Evolutionary conservation across 2,329 filamentous ascomycete species (phyloP).

Genomic region (Aschersonia sp.): DNA sequence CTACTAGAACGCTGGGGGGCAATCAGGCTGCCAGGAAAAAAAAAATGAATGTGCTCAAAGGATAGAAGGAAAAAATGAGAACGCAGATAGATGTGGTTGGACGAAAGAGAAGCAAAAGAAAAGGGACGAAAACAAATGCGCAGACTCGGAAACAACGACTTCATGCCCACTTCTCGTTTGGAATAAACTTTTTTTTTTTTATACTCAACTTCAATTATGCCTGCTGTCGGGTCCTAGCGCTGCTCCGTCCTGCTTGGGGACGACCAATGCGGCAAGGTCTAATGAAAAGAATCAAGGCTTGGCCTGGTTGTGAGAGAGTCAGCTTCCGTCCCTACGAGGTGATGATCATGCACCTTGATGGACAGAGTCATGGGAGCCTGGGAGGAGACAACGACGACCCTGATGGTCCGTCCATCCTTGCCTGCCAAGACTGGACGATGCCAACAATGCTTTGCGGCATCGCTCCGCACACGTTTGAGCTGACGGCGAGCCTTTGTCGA

Average conservation of each 20-base stretch:
- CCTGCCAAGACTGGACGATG: neutral
- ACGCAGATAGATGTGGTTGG: neutral
- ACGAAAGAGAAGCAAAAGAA: neutral
- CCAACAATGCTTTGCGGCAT: neutral
- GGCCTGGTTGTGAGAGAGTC: neutral
- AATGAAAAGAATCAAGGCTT: neutral
- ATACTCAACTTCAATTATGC: no score
- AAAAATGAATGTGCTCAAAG: no score
- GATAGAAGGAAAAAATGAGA: neutral
- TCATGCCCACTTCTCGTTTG: no score
- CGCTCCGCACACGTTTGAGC: neutral
- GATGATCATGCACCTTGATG: slow-evolving; percentile 5
- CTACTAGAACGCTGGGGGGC: no score
- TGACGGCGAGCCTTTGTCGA: neutral
- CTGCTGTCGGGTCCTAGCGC: no score
- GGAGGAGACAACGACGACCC: slow-evolving; percentile 1
- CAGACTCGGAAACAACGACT: no score
- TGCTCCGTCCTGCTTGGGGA: no score
- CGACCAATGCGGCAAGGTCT: neutral
- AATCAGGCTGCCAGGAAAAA: no score
- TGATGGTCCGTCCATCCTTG: slow-evolving; percentile 4
- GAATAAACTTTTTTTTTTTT: no score
- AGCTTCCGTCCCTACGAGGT: neutral
- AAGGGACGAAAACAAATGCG: neutral
- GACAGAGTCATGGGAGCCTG: neutral